These are phyloP conservation scores for Cerioporus squamosus DNA, from an alignment of 1,284 basidiomycete genomes.

Conservation along the genomic window DNA sequence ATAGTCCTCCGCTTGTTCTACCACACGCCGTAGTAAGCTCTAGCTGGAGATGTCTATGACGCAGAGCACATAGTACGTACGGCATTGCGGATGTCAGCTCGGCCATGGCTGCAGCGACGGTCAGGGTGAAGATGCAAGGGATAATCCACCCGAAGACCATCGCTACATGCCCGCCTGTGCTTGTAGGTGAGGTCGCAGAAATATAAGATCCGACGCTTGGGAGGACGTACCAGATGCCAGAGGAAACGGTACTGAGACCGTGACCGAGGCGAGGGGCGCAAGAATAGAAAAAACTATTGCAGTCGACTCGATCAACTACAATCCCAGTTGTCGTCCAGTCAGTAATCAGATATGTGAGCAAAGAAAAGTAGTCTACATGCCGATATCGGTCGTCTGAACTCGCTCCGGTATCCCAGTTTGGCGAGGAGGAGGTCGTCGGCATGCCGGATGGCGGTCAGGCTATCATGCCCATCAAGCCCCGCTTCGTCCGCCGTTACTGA, in stretches of 20 bases:
- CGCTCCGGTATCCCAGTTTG: constrained; percentile 72
- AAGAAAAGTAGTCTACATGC: constrained; percentile 39
- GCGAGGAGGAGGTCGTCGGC: constrained; percentile 63
- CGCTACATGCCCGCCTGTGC: constrained; percentile 69
- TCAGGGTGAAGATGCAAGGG: constrained; percentile 69
- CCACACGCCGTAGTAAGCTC: background rate
- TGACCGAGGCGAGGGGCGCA: constrained; percentile 72
- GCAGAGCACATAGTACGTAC: constrained; percentile 42
- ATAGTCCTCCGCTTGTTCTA: constrained; percentile 59
- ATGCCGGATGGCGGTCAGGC: constrained; percentile 35
- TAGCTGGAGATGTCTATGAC: too few relatives aligned
- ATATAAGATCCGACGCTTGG: background rate
- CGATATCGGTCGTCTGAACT: constrained; percentile 79
- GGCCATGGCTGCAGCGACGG: constrained; percentile 70
- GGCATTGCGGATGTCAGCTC: constrained; percentile 79
- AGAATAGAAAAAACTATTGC: constrained; percentile 78
- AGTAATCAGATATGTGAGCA: background rate
- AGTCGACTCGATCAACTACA: constrained; percentile 63
- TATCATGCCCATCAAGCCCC: constrained; percentile 13
- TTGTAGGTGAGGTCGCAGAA: background rate
- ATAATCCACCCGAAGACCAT: constrained; percentile 83
- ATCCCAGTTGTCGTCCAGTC: background rate
- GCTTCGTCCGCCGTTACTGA: background rate
- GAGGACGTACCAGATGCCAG: constrained; percentile 54
- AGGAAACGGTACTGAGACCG: constrained; percentile 68